Percentiles rank a stretch among this genome's conserved stretches.
phyloP scores from a whole-genome alignment of 2,329 filamentous ascomycete species.

The Monilinia fructicola region DNA sequence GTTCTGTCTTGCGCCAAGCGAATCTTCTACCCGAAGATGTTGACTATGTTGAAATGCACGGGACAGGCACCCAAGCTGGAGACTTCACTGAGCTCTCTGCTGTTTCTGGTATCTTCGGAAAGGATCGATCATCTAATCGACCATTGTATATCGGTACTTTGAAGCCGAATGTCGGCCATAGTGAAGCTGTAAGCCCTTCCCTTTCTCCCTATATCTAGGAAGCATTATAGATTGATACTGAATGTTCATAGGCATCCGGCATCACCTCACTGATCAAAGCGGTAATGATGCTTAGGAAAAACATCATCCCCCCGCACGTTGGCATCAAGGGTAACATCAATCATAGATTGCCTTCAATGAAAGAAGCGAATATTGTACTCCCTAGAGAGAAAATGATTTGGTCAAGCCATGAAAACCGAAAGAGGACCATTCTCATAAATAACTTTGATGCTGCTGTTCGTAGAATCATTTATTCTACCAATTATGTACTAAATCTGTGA shows the following conservation, averaged over 20 bases:
- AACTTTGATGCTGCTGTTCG: conserved; percentile 45
- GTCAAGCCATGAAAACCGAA: conserved; percentile 40
- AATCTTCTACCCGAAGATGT: conserved; percentile 30
- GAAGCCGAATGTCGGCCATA: conserved; percentile 37
- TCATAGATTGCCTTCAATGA: conserved; percentile 40
- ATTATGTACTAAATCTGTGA: background rate
- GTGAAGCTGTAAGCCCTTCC: conserved; percentile 22
- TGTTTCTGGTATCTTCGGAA: conserved; percentile 23
- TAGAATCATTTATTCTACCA: background rate
- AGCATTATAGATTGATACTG: background rate
- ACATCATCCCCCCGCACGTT: conserved; percentile 27
- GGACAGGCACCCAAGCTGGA: conserved; percentile 30
- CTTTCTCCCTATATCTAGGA: background rate
- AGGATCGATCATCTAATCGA: conserved; percentile 23
- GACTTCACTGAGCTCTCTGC: conserved; percentile 29
- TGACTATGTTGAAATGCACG: conserved; percentile 30
- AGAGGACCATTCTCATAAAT: conserved; percentile 42
- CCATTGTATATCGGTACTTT: conserved; percentile 29
- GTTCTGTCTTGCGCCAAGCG: conserved; percentile 19
- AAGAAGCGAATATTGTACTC: conserved; percentile 29
- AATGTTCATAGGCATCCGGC: conserved; percentile 24
- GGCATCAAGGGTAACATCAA: conserved; percentile 31
- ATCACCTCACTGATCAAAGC: conserved; percentile 35
- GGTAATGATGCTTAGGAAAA: conserved; percentile 30
- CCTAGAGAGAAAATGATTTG: conserved; percentile 26